Base-by-base conservation (phyloP, 2,329 filamentous ascomycete species). In the Aspergillus sp. region DNA sequence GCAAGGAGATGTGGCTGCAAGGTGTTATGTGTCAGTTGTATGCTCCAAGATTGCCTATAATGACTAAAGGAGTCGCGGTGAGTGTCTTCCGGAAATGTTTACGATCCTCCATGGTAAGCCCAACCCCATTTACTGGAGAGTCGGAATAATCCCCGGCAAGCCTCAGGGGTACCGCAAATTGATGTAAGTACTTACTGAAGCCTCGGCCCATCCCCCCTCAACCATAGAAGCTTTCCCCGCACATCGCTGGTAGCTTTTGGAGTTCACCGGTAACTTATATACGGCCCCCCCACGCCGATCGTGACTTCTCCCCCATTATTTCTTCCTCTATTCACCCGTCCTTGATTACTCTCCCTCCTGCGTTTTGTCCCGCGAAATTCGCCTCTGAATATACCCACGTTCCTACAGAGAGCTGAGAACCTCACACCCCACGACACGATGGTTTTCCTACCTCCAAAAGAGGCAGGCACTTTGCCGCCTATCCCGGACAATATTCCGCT, bases 401-500 rank as follows among this genome's bases (percentile, higher is more conserved):
- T 6, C 17, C n/a, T 13, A n/a, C 13, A 23, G 4, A 45, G 13
- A 45, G 19, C 41, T 45, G 19, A 45, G 21, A 43, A 13, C 19
- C 41, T 19, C 41, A 52, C n/a, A 41, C 17, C 48, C n/a, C n/a
- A 15, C 36, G 57, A 32, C 54, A 28, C 21, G 23, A 83, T 83
- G 81, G 79, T 81, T 6, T 83, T 82, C 69, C 69, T 72, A 51
- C 72, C 80, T 45, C 72, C 78, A 17, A 63, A 70, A 51, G 76
- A 73, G 67, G 72, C 76, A 12, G 76, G 76, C 36, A 63, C 76
- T 43, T 66, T 82, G 51, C 73, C 73, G 76, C 84, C 88, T 36
- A 81, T 89, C 9, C 91, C 91, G 15, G 91, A 95, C 74, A 86
- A 86, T 30, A 83, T 96, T 67, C 83, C 91, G 5, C 83, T 96